phyloP scores from a whole-genome alignment of 2,329 filamentous ascomycete species.

The Triangularia verruculosa region DNA sequence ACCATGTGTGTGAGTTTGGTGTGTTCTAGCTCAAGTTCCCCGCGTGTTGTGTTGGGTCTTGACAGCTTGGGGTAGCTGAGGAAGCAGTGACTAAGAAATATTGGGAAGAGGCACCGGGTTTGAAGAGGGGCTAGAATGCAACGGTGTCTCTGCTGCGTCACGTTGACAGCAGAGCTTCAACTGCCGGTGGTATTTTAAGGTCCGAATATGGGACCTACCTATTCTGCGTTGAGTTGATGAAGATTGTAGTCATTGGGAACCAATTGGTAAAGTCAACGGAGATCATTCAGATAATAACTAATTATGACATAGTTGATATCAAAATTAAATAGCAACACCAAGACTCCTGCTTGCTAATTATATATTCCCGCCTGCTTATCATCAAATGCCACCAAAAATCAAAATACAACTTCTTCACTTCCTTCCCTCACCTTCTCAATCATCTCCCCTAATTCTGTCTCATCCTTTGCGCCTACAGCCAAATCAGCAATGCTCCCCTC shows the following conservation, averaged over 20 bases:
- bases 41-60: no score
- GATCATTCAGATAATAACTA: no score
- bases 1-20: no score
- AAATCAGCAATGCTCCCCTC: conserved; percentile 32
- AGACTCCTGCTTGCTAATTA: not conserved
- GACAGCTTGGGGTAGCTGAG: not conserved
- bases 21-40: not conserved
- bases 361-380: not conserved
- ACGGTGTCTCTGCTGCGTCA: not conserved
- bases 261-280: not conserved
- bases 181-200: conserved; percentile 5
- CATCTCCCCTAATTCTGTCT: conserved; percentile 21
- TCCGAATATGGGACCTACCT: not conserved
- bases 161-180: not conserved
- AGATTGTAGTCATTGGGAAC: not conserved
- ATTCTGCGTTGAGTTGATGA: not conserved
- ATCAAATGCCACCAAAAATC: conserved; percentile 3
- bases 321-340: not conserved
- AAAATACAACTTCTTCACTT: conserved; percentile 34
- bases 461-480: conserved; percentile 32
- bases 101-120: not conserved
- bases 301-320: not conserved
- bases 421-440: conserved; percentile 29
- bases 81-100: not conserved
- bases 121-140: not conserved